These are phyloP conservation scores for Mortierella antarctica DNA, from an alignment of 192 early-diverging fungal species.

Conservation along the genomic window DNA sequence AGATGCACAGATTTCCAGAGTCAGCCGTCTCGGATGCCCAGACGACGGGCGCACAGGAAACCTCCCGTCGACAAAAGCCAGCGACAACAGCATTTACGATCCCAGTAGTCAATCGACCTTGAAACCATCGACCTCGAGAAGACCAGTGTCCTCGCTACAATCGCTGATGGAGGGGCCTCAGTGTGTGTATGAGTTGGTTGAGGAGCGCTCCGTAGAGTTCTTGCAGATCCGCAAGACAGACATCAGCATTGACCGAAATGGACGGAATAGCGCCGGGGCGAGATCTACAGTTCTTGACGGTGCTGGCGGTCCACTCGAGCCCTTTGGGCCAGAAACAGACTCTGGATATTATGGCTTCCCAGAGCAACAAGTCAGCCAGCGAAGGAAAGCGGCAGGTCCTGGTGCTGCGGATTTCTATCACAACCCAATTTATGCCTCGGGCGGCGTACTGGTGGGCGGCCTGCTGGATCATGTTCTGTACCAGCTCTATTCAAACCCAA, in stretches of 20 bases:
- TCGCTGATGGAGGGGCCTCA: conserved; percentile 39
- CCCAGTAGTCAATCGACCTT: neutral
- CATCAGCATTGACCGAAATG: conserved; percentile 1
- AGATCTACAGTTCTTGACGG: conserved; percentile 8
- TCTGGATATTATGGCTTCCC: conserved; percentile 29
- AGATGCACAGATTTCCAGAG: conserved; percentile 21
- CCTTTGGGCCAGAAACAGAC: conserved; percentile 15
- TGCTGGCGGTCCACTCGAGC: conserved; percentile 7
- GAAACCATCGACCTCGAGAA: neutral
- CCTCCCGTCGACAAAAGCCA: neutral
- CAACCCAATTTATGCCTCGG: conserved; percentile 73
- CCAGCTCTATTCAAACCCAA: conserved; percentile 63
- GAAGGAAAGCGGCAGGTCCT: neutral
- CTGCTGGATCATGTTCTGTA: conserved; percentile 67
- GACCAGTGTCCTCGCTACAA: conserved; percentile 9
- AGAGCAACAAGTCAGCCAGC: neutral
- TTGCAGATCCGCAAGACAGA: conserved; percentile 43
- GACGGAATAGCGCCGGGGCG: neutral
- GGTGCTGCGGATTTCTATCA: conserved; percentile 36
- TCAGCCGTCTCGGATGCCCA: neutral
- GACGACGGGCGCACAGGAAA: neutral
- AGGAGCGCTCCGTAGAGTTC: conserved; percentile 47
- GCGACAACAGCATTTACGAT: neutral
- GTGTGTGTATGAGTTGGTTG: conserved; percentile 48
- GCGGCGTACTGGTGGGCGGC: conserved; percentile 68